Percentiles rank a stretch among this genome's conserved stretches.
Conservation (phyloP, 305 asterid species). For the Solanum chacoense region DNA sequence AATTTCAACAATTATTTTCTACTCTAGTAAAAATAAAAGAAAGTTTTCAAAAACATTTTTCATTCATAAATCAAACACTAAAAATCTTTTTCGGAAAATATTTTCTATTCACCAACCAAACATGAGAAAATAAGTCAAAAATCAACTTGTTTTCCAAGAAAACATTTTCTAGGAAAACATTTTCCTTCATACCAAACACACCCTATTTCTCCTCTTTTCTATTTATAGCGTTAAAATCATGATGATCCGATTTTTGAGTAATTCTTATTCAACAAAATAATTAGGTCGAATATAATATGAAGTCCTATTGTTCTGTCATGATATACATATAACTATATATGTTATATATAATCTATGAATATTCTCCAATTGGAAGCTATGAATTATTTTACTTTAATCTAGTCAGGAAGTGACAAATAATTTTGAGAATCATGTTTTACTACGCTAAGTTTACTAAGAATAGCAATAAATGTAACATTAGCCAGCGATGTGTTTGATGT, state of each 20-base stretch:
- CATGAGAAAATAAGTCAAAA: too few relatives aligned
- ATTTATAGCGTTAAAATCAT: background rate
- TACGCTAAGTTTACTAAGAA: background rate
- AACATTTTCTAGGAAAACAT: too few relatives aligned
- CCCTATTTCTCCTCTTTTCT: background rate
- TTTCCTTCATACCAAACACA: too few relatives aligned
- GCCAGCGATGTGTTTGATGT: background rate
- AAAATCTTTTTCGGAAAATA: too few relatives aligned
- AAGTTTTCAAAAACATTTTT: too few relatives aligned
- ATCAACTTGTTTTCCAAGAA: too few relatives aligned
- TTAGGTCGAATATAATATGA: background rate
- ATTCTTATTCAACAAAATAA: background rate
- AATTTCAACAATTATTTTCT: too few relatives aligned
- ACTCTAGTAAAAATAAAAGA: too few relatives aligned
- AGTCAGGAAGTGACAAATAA: background rate
- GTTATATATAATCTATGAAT: background rate
- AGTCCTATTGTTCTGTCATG: background rate
- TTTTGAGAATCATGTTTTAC: background rate
- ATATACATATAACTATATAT: background rate
- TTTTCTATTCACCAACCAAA: too few relatives aligned
- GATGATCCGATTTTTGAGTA: background rate
- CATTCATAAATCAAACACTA: too few relatives aligned
- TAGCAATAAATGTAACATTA: background rate
- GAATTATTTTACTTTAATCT: background rate
- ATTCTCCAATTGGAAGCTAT: background rate